Base-by-base conservation (phyloP, 129 eudicot genomes). In the sunflower (Helianthus annuus) region DNA sequence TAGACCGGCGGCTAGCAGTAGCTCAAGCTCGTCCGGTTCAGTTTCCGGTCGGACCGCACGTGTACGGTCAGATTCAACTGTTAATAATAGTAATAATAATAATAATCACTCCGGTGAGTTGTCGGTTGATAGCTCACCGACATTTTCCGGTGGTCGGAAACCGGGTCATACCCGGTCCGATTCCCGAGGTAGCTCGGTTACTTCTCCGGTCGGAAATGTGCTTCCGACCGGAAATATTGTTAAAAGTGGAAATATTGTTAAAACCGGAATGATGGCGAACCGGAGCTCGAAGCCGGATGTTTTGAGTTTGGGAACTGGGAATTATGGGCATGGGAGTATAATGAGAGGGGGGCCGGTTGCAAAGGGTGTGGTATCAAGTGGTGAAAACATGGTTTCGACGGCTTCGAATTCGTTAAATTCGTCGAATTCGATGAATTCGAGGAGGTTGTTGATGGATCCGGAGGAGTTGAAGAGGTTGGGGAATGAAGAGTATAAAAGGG, bases 241-340 rank as follows among this genome's bases (percentile, higher is more conserved):
- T 36, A 96, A 95, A 10, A 85, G 96, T 7, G 96, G 98, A 1
- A 76, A 83, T 81, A 44, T 87, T 1, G 3, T 73, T 16, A 88
- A 81, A 48, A 83, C 94, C 42, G 97, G 96, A 4, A 78, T 87
- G 85, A 81, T 81, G 88, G 68, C 84, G 0, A 72, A 42, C 48
- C 85, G 80, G 70, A 68, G 76, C 34, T 6, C 91, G 11, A 80
- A 79, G 74, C 76, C 88, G 46, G 96, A 88, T 42, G 94, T 91
- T 1, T 73, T 88, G 73, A 86, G 96, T 5, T 71, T 87, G 13
- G 94, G 96, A 1, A 77, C 84, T 34, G 97, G 80, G 0, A 80
- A 86, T 76, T 95, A 95, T 68, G 97, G 99, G 27, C 96, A 88
- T 60, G 99, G 96, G 1, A 95, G 96, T 64, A 90, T 95, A 86